Evolutionary conservation across 1,284 basidiomycete genomes (phyloP).

Genomic region (Puccinia polysora): DNA sequence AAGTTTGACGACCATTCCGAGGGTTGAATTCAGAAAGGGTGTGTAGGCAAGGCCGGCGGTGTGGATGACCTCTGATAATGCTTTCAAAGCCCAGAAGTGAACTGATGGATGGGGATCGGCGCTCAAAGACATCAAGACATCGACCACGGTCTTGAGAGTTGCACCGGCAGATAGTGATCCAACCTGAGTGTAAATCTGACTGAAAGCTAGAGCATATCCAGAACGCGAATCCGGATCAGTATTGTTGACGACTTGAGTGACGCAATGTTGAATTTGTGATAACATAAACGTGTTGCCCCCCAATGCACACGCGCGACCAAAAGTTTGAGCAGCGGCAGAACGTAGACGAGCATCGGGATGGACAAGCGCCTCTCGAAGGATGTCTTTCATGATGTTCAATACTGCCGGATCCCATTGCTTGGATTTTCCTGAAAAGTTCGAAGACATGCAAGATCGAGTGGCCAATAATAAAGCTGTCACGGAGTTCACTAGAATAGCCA

Average conservation of each 20-base stretch:
- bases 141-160: conserved; percentile 89
- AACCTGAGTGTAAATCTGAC: conserved; percentile 86
- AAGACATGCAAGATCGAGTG: conserved; percentile 56
- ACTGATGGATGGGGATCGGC: conserved; percentile 96
- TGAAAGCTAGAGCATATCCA: conserved; percentile 88
- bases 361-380: conserved; percentile 64
- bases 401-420: conserved; percentile 25
- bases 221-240: conserved; percentile 87
- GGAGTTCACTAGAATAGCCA: conserved; percentile 78
- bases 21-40: conserved; percentile 77
- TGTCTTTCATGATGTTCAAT: conserved; percentile 37
- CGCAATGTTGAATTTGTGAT: conserved; percentile 80
- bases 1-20: conserved; percentile 84
- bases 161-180: conserved; percentile 90
- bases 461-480: conserved; percentile 73
- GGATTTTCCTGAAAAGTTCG: conserved; percentile 17
- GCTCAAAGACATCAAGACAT: conserved; percentile 88
- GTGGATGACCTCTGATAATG: conserved; percentile 80
- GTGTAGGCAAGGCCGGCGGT: conserved; percentile 88
- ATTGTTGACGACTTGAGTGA: conserved; percentile 94
- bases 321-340: conserved; percentile 76
- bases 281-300: conserved; percentile 81
- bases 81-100: conserved; percentile 84
- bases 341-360: conserved; percentile 75
- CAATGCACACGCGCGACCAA: conserved; percentile 78